phyloP scores from a whole-genome alignment of 208 protist genomes.

The Blechomonas ayalai region DNA sequence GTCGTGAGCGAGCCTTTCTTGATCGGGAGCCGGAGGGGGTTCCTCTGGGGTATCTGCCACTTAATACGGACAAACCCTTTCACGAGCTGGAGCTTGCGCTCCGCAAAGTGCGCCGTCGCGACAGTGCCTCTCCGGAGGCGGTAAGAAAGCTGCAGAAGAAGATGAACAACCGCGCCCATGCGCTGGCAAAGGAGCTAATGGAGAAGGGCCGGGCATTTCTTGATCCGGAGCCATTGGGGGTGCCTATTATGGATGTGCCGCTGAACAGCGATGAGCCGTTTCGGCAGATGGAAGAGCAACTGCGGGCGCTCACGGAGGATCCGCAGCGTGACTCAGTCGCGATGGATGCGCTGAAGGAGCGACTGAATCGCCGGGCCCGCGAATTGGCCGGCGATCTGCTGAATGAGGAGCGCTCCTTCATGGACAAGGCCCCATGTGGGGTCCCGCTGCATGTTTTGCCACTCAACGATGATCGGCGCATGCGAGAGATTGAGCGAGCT shows the following conservation, averaged over 20 bases:
- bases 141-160: slow-evolving; percentile 35
- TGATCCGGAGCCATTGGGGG: slow-evolving; percentile 51
- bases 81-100: slow-evolving; percentile 49
- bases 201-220: slow-evolving; percentile 53
- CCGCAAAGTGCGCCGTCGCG: slow-evolving; percentile 23
- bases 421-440: slow-evolving; percentile 51
- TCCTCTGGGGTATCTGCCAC: slow-evolving; percentile 61
- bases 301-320: slow-evolving; percentile 41
- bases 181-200: slow-evolving; percentile 59
- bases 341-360: slow-evolving; percentile 39
- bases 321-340: slow-evolving; percentile 11
- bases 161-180: slow-evolving; percentile 65
- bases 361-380: slow-evolving; percentile 46
- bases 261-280: slow-evolving; percentile 65
- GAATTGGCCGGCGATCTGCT: slow-evolving; percentile 45
- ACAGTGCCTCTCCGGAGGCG: slow-evolving; percentile 14
- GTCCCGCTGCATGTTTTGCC: slow-evolving; percentile 51
- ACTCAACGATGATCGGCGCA: slow-evolving; percentile 54
- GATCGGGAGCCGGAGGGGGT: slow-evolving; percentile 71
- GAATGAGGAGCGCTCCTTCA: slow-evolving; percentile 51
- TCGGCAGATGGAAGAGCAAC: slow-evolving; percentile 64
- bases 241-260: slow-evolving; percentile 57
- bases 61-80: slow-evolving; percentile 60
- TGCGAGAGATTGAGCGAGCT: slow-evolving; percentile 56
- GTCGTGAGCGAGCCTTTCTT: slow-evolving; percentile 68